A percentile compares a stretch with the other conserved stretches of the same genome.
Evolutionary conservation across 148 eudicot genomes (phyloP).

Genomic region (Cornus controversa): DNA sequence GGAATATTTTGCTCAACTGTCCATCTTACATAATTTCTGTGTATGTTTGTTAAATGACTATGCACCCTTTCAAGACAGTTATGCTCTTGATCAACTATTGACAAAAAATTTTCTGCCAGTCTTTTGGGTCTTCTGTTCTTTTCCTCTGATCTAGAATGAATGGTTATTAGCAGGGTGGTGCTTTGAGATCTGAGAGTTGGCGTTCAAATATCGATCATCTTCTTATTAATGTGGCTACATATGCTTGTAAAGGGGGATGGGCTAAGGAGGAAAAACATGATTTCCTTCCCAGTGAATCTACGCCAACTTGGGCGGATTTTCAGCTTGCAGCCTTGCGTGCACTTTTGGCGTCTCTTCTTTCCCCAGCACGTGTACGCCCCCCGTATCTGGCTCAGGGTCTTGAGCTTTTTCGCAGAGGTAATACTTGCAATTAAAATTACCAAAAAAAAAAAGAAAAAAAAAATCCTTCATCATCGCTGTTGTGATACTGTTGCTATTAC

Average conservation of each 20-base stretch:
- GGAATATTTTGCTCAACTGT: not conserved
- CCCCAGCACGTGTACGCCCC: conserved; percentile 67
- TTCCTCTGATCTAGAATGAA: not conserved
- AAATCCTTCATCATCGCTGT: not conserved
- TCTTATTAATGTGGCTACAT: conserved; percentile 51
- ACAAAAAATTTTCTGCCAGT: not conserved
- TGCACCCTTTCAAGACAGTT: not conserved
- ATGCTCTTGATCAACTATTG: not conserved
- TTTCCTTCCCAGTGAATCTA: conserved; percentile 21
- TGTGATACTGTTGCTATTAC: not conserved
- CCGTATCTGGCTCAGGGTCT: conserved; percentile 68
- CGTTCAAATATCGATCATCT: conserved; percentile 58
- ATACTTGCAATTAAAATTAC: not conserved
- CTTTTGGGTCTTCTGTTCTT: not conserved
- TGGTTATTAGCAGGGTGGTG: conserved; percentile 59
- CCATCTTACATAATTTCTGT: not conserved
- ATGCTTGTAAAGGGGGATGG: conserved; percentile 64
- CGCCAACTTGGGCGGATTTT: conserved; percentile 52
- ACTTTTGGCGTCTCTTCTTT: conserved; percentile 80
- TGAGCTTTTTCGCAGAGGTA: conserved; percentile 82
- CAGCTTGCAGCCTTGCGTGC: conserved; percentile 83
- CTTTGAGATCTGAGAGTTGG: conserved; percentile 71
- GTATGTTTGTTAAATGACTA: not conserved
- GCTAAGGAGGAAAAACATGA: conserved; percentile 26
- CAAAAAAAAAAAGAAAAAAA: not conserved